A percentile compares a stretch with the other conserved stretches of the same genome.
These are phyloP conservation scores for Thelephora terrestris DNA, from an alignment of 1,284 basidiomycete species.

Conservation along the genomic window DNA sequence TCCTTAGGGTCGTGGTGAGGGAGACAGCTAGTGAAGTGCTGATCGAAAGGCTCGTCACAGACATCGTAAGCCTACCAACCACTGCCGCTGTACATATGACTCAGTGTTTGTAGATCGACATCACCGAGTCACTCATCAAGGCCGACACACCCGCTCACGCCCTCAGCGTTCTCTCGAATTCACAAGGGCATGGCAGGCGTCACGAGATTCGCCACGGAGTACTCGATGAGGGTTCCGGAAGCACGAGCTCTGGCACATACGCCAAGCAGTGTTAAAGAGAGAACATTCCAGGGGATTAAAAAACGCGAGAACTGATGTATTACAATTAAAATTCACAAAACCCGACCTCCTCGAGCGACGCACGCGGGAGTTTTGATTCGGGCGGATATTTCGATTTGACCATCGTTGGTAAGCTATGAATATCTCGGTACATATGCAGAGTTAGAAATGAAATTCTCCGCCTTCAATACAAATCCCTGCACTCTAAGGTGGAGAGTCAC, in stretches of 20 bases:
- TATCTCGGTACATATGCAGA: too few species aligned
- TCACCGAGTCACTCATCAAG: constrained; percentile 44
- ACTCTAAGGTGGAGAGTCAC: too few species aligned
- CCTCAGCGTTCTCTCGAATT: constrained; percentile 34
- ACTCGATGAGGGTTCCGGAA: constrained; percentile 35
- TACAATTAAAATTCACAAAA: too few species aligned
- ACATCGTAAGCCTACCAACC: constrained; percentile 38
- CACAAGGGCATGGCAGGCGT: constrained; percentile 19
- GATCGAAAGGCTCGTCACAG: constrained; percentile 50
- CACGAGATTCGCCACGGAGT: constrained; percentile 28
- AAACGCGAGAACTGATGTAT: too few species aligned
- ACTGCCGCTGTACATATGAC: background rate
- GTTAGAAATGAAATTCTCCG: too few species aligned
- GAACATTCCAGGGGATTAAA: too few species aligned
- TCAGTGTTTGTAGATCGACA: constrained; percentile 34
- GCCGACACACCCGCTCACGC: constrained; percentile 39
- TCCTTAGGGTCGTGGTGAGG: constrained; percentile 79
- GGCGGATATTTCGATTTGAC: too few species aligned
- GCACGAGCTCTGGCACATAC: constrained; percentile 47
- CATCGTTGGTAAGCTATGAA: too few species aligned
- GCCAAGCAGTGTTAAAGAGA: constrained; percentile 53
- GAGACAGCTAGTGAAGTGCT: constrained; percentile 64
- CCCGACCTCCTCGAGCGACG: too few species aligned
- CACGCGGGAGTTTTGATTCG: too few species aligned
- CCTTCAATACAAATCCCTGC: too few species aligned